Conservation (phyloP, 2,329 filamentous ascomycete genomes). For the Trichothecium roseum region DNA sequence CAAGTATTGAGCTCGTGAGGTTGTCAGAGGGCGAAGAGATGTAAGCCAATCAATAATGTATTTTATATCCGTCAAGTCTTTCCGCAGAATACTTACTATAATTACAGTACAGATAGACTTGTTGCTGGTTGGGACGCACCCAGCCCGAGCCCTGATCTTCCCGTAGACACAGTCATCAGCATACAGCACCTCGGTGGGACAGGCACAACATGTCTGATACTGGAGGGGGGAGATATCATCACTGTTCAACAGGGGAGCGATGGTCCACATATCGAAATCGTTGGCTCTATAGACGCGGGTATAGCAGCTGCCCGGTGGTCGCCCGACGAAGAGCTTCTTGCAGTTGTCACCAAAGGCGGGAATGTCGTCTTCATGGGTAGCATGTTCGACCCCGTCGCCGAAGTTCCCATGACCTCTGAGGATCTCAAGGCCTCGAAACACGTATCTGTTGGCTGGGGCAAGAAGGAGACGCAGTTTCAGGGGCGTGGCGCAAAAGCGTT, state of each 20-base stretch:
- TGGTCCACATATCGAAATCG: constrained; percentile 82
- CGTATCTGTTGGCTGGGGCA: constrained; percentile 96
- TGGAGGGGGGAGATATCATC: constrained; percentile 86
- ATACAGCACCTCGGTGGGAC: constrained; percentile 82
- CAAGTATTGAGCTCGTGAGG: constrained; percentile 62
- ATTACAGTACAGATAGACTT: constrained; percentile 16
- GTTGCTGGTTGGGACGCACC: constrained; percentile 87
- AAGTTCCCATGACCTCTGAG: constrained; percentile 59
- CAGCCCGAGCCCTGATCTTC: constrained; percentile 65
- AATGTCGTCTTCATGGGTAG: constrained; percentile 89
- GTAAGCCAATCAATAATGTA: constrained; percentile 1
- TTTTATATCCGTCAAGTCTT: constrained; percentile 2
- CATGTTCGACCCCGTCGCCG: constrained; percentile 74
- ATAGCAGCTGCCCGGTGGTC: constrained; percentile 89
- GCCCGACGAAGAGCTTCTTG: constrained; percentile 84
- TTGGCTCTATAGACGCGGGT: constrained; percentile 86
- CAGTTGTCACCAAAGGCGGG: constrained; percentile 67
- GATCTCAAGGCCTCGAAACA: constrained; percentile 84
- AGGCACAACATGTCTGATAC: constrained; percentile 65
- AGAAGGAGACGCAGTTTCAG: constrained; percentile 96
- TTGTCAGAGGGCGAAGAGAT: constrained; percentile 24
- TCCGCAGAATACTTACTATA: constrained; percentile 9
- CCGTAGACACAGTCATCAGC: constrained; percentile 64
- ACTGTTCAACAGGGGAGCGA: constrained; percentile 58
- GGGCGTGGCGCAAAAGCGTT: constrained; percentile 79